Evolutionary conservation across 805 yeast species (phyloP).

Genomic region (Geotrichum ghanense): DNA sequence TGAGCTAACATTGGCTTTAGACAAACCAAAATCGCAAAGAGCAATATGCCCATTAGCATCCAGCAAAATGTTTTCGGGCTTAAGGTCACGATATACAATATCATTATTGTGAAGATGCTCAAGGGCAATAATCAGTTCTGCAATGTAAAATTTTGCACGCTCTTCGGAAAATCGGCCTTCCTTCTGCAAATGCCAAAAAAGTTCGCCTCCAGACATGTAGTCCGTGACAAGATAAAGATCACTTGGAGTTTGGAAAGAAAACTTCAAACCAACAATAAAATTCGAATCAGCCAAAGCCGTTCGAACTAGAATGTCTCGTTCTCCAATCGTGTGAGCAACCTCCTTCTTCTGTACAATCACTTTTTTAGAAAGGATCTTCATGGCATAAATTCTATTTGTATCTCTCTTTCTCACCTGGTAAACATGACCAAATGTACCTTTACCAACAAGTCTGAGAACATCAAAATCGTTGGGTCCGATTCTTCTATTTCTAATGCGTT

Average conservation of each 20-base stretch:
- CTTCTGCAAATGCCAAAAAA: conserved; percentile 88
- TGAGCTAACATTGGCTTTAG: conserved; percentile 76
- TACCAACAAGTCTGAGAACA: conserved; percentile 75
- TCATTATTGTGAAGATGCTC: conserved; percentile 90
- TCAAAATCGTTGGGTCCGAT: conserved; percentile 85
- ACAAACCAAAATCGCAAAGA: conserved; percentile 87
- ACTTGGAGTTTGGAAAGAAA: conserved; percentile 84
- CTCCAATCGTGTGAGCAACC: conserved; percentile 94
- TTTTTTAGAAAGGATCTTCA: conserved; percentile 88
- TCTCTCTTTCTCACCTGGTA: conserved; percentile 86
- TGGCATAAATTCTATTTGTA: conserved; percentile 81
- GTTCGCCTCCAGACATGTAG: conserved; percentile 94
- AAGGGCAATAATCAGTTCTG: conserved; percentile 79
- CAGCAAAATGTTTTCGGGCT: conserved; percentile 84
- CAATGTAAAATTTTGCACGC: conserved; percentile 88
- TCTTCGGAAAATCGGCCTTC: conserved; percentile 88
- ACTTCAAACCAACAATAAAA: conserved; percentile 88
- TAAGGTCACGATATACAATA: conserved; percentile 87
- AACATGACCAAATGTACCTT: conserved; percentile 94
- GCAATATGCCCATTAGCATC: conserved; percentile 96
- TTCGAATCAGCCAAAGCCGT: conserved; percentile 79
- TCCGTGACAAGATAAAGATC: conserved; percentile 88
- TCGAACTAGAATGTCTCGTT: conserved; percentile 80
- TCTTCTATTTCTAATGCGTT: conserved; percentile 40
- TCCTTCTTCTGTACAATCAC: conserved; percentile 91